Evolutionary conservation across 805 yeast species (phyloP).

Genomic region (Yamadazyma akitaensis): DNA sequence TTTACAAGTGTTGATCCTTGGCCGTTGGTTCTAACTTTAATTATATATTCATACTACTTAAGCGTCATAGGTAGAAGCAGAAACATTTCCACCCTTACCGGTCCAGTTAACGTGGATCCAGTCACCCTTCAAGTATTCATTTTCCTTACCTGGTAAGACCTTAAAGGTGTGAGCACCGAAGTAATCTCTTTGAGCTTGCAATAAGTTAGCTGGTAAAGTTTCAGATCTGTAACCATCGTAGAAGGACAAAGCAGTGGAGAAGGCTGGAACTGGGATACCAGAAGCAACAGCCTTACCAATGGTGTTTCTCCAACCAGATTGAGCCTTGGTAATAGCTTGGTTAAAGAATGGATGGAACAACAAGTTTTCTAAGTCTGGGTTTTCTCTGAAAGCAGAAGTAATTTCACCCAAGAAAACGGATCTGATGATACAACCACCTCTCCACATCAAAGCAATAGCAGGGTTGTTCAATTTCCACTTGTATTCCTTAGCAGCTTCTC

Average conservation of each 20-base stretch:
- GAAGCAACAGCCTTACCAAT: slow-evolving; percentile 70
- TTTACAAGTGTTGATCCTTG: too few relatives aligned
- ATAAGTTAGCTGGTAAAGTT: slow-evolving; percentile 92
- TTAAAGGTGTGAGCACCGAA: slow-evolving; percentile 99
- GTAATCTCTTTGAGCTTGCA: slow-evolving; percentile 99
- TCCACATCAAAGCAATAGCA: slow-evolving; percentile 98
- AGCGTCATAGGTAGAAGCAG: slow-evolving; percentile 93
- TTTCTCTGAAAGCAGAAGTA: slow-evolving; percentile 91
- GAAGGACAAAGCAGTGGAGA: slow-evolving; percentile 94
- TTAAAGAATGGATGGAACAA: slow-evolving; percentile 94
- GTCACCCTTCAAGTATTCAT: slow-evolving; percentile 71
- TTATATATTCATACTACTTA: slow-evolving; percentile 28
- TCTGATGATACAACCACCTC: slow-evolving; percentile 99
- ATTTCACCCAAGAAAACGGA: slow-evolving; percentile 97
- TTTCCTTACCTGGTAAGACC: slow-evolving; percentile 84
- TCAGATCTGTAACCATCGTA: slow-evolving; percentile 98
- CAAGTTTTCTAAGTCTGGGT: slow-evolving; percentile 92
- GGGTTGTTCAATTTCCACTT: slow-evolving; percentile 98
- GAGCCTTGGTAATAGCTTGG: slow-evolving; percentile 88
- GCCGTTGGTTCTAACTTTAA: neutral
- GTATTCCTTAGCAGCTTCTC: slow-evolving; percentile 96
- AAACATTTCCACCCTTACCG: slow-evolving; percentile 96
- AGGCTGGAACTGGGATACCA: slow-evolving; percentile 98
- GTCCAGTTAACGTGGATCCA: slow-evolving; percentile 99
- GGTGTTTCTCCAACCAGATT: slow-evolving; percentile 91